Evolutionary conservation across 2,329 filamentous ascomycete species (phyloP).

Genomic region (Stagonosporopsis vannaccii): DNA sequence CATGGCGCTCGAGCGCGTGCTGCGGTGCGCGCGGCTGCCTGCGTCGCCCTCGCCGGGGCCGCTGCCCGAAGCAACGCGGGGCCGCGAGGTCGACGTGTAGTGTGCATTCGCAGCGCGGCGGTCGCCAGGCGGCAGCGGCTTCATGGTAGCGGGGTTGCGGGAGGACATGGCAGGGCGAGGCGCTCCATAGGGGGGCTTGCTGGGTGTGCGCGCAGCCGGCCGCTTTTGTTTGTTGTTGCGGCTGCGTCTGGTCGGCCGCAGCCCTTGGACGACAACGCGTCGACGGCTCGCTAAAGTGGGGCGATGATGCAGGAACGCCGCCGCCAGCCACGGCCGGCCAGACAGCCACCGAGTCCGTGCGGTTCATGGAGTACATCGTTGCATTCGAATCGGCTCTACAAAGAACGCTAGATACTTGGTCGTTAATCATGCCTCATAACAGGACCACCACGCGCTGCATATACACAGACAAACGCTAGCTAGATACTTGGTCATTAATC

Average conservation of each 20-base stretch:
- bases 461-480: not conserved
- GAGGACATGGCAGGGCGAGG: constrained; percentile 41
- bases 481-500: no score
- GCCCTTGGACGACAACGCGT: constrained; percentile 10
- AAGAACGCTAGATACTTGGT: not conserved
- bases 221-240: constrained; percentile 32
- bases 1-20: constrained; percentile 37
- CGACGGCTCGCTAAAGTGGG: constrained; percentile 14
- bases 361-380: not conserved
- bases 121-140: constrained; percentile 41
- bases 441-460: constrained; percentile 1
- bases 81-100: constrained; percentile 43
- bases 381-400: not conserved
- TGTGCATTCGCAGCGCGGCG: constrained; percentile 42
- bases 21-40: constrained; percentile 35
- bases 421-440: constrained; percentile 8
- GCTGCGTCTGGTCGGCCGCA: constrained; percentile 17
- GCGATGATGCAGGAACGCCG: constrained; percentile 18
- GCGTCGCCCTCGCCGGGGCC: constrained; percentile 41
- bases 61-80: constrained; percentile 44
- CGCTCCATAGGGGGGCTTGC: constrained; percentile 35
- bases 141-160: constrained; percentile 41
- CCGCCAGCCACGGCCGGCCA: not conserved
- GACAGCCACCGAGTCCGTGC: not conserved
- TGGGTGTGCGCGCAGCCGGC: constrained; percentile 1